Conservation (phyloP, 2,329 filamentous ascomycete genomes). For the Cordyceps javanica region DNA sequence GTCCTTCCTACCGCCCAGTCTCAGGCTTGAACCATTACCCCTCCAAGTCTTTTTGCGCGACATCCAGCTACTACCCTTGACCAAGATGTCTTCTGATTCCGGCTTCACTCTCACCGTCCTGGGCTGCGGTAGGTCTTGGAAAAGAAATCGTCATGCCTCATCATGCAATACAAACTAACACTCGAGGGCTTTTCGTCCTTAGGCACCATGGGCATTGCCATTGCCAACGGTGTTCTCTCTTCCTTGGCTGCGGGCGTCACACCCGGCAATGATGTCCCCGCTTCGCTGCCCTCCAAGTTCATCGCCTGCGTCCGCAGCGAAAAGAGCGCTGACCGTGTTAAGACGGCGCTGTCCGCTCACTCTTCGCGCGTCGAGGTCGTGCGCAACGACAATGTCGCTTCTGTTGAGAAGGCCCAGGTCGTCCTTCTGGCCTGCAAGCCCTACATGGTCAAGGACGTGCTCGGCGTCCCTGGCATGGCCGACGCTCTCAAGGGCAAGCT, state of each 20-base stretch:
- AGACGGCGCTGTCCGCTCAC: constrained; percentile 58
- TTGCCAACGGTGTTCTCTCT: constrained; percentile 71
- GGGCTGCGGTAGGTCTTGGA: constrained; percentile 63
- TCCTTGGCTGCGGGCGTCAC: constrained; percentile 53
- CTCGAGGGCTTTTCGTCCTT: constrained; percentile 8
- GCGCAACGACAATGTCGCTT: constrained; percentile 64
- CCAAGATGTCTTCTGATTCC: constrained; percentile 10
- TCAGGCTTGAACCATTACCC: not conserved
- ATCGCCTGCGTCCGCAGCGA: constrained; percentile 71
- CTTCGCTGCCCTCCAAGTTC: constrained; percentile 64
- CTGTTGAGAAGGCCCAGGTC: constrained; percentile 63
- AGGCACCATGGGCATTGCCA: constrained; percentile 83
- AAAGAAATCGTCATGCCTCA: not conserved
- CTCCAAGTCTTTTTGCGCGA: not conserved
- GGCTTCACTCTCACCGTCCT: constrained; percentile 69
- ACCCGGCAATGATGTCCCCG: constrained; percentile 42
- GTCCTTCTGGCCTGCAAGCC: constrained; percentile 78
- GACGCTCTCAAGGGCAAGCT: constrained; percentile 73
- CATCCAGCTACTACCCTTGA: constrained; percentile 8
- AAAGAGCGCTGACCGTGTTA: constrained; percentile 64
- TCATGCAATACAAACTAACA: constrained; percentile 13
- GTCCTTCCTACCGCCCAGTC: not conserved
- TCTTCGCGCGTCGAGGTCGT: constrained; percentile 57
- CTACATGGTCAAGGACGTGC: constrained; percentile 62
- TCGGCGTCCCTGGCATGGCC: constrained; percentile 61